Evolutionary conservation across 1,139 yeast genomes (phyloP), one percentile per base, ranked within the genome.

Genomic region (Lodderomyces parapsilosis): DNA sequence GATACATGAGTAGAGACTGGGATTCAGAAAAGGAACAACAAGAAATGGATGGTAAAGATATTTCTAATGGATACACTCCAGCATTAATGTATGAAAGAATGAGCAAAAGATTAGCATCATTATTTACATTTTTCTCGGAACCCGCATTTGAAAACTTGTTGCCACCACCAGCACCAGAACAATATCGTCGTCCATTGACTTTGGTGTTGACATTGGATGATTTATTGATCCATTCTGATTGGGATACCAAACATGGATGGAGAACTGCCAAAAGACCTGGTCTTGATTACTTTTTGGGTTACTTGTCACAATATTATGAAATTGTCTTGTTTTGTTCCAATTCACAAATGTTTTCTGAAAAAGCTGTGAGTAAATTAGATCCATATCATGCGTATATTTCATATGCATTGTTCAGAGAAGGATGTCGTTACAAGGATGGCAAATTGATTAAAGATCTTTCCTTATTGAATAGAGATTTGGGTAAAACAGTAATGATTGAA

Each of bases 201-300:
- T 74, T 93, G 54, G 97, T 93, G 5, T 68, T 93, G 53, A 85
- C 90, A 22, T 76, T 93, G 57, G 99, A 93, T 55, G 99, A 93
- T 60, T 73, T 93, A 49, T 77, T 93, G 62, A 81, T 91, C 48
- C 96, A 93, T 65, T 84, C 96, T 38, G 88, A 85, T 49, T 93
- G 99, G 99, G 81, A 87, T 47, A 82, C 90, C 53, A 82, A 88
- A 64, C 78, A 83, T 60, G 99, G 99, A 43, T 93, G 99, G 99
- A 83, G 96, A 71, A 93, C 98, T 17, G 98, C 96, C 36, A 94
- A 94, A 75, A 87, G 99, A 71, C 99, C 99, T 36, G 99, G 99
- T 47, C 82, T 89, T 49, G 99, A 94, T 67, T 94, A 94, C 74
- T 93, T 93, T 71, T 73, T 93, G 63, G 96, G 96, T 30, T 93